Percentiles rank a stretch among this genome's conserved stretches.
Conservation (phyloP, 2,329 filamentous ascomycete genomes). For the Alternaria ventricosa region DNA sequence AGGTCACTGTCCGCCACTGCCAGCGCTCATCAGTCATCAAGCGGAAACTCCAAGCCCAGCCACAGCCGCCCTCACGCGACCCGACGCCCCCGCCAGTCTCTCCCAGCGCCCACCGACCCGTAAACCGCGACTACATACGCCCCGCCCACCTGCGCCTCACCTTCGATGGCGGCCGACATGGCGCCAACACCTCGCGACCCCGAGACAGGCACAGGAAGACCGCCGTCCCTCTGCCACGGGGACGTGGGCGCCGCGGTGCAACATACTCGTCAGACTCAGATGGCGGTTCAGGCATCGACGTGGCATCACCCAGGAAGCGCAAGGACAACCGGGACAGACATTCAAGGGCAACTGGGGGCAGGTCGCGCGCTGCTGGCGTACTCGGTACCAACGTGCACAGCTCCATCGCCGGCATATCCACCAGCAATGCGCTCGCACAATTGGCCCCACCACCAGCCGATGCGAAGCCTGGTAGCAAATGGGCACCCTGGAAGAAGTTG, state of each 20-base stretch:
- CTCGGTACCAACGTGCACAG: constrained; percentile 62
- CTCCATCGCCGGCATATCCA: constrained; percentile 63
- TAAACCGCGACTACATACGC: constrained; percentile 30
- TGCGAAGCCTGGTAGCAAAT: constrained; percentile 65
- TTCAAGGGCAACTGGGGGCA: constrained; percentile 50
- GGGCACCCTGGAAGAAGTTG: constrained; percentile 68
- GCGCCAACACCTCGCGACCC: constrained; percentile 26
- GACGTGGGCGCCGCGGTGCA: constrained; percentile 20
- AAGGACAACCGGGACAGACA: constrained; percentile 45
- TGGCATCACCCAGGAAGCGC: constrained; percentile 25
- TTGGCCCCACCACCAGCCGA: constrained; percentile 66
- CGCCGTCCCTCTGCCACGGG: constrained; percentile 19
- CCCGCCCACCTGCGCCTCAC: constrained; percentile 39
- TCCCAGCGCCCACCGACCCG: constrained; percentile 42
- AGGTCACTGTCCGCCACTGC: constrained; percentile 64
- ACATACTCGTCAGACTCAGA: constrained; percentile 28
- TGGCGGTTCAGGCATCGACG: constrained; percentile 23
- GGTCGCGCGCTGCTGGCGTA: constrained; percentile 50
- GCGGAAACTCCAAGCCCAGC: constrained; percentile 66
- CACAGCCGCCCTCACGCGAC: constrained; percentile 66
- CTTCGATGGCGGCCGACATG: constrained; percentile 33
- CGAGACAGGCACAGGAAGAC: constrained; percentile 32
- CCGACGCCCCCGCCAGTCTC: constrained; percentile 60
- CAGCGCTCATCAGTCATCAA: constrained; percentile 65
- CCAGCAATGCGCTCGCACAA: constrained; percentile 65